Base-by-base conservation (phyloP, 225 moss, liverwort and hornwort species). In the Bryum argenteum region DNA sequence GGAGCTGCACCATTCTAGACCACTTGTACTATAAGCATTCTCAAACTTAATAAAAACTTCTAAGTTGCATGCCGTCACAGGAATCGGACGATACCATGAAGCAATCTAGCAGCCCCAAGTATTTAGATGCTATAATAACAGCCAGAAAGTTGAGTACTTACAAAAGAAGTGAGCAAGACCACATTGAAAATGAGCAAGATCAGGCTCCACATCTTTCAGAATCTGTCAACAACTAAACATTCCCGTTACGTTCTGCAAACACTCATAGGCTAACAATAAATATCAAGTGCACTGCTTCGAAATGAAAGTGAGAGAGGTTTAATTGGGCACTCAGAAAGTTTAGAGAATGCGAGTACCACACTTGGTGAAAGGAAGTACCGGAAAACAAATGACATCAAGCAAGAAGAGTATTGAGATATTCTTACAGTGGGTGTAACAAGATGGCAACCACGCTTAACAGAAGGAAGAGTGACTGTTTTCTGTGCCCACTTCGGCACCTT, bases 121-220 rank as follows among this genome's bases (percentile, higher is more conserved):
- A 65, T 33, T 33, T 5, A 56, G 45, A 16, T 26, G 51, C 38
- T 51, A 18, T 57, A 26, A 57, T 21, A n/a, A 23, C 5, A 42
- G 16, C 58, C 61, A 66, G 16, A 43, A 59, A 54, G 41, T n/a
- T 50, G 26, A 45, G 69, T 59, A 82, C 91, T 91, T 77, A 94
- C 91, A 88, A 62, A 94, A 94, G 40, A 94, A 78, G 75, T 94
- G 93, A 71, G 93, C 96, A 62, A 96, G 91, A 47, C 96, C 96
- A 67, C 93, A 96, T 75, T 84, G 87, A 67, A 93, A 91, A 58
- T 81, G 77, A 50, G 74, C 81, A 71, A 87, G 74, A 76, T 87
- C 87, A 66, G 81, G 65, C 81, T 84, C 75, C 69, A 96, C 85
- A 40, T 89, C 93, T 73, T 88, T 83, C 77, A 88, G 79, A 85